Conservation (phyloP, 2,329 filamentous ascomycete species). For the Tolypocladium inflatum region DNA sequence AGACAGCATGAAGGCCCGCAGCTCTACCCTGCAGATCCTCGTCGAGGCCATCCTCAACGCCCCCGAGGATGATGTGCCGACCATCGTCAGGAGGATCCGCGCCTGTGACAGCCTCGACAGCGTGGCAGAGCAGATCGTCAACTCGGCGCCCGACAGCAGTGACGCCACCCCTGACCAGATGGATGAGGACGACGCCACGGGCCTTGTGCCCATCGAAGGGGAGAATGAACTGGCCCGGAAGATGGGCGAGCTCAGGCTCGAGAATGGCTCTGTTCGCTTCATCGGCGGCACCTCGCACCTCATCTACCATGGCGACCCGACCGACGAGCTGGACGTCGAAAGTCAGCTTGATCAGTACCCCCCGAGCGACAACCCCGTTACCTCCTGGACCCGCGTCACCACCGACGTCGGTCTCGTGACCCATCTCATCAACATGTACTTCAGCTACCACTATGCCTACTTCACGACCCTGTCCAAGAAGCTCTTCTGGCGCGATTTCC, state of each 20-base stretch:
- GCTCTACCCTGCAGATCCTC: conserved; percentile 82
- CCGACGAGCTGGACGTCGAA: conserved; percentile 26
- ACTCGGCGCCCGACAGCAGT: conserved; percentile 21
- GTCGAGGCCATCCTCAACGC: conserved; percentile 90
- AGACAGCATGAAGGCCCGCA: conserved; percentile 77
- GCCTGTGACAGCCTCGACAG: conserved; percentile 63
- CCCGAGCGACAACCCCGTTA: conserved; percentile 58
- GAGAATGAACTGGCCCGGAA: conserved; percentile 83
- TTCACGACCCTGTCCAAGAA: conserved; percentile 85
- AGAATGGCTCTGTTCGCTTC: conserved; percentile 81
- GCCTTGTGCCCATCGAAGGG: conserved; percentile 33
- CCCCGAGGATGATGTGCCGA: conserved; percentile 74
- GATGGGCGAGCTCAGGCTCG: conserved; percentile 83
- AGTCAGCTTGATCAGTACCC: conserved; percentile 35
- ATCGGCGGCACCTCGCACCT: conserved; percentile 92
- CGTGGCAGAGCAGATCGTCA: conserved; percentile 44
- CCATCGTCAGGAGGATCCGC: conserved; percentile 76
- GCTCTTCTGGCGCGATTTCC: conserved; percentile 80
- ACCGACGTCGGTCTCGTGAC: conserved; percentile 67
- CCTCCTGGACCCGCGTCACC: conserved; percentile 83
- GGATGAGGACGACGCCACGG: conserved; percentile 28
- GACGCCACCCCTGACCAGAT: conserved; percentile 23
- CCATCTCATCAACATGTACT: conserved; percentile 95
- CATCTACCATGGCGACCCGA: conserved; percentile 60
- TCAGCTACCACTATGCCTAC: conserved; percentile 95